Base-by-base conservation (phyloP, 1,284 basidiomycete genomes). In the Irpex sp. region DNA sequence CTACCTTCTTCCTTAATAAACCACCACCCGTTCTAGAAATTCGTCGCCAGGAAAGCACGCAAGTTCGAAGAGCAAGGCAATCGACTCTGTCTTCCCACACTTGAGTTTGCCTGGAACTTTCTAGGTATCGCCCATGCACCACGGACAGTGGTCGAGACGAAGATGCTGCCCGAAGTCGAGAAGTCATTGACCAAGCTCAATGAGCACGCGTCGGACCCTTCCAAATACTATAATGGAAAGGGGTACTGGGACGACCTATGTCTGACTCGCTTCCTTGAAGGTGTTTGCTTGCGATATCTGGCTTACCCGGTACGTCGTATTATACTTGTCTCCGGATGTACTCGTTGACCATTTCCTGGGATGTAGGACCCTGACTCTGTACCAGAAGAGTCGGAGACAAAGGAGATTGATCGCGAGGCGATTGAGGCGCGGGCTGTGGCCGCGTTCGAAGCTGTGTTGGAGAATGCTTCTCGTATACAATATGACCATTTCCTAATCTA, bases 231-330 rank as follows among this genome's bases (percentile, higher is more conserved):
- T 23, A 77, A 74, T 5, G 84, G 80, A 3, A 75, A 77, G 16
- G 90, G 88, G 63, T 96, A 89, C 70, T 95, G 90, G 90, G 93
- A 96, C 67, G 94, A 96, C 72, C 81, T 86, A 63, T 93, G 88
- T 68, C 79, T 97, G 10, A 88, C 87, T 5, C 83, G 87, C 67
- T 94, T 97, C 74, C 75, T 98, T 66, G 82, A 91, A 64, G 96
- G 91, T 1, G 85, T 94, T 42, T 91, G 91, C 68, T 78, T 90
- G 70, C 80, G 91, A 58, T 94, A 90, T 68, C 75, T 94, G 53
- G 92, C 91, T 5, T 89, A 90, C 73, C 91, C 93, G 2, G 91
- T 92, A 65, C 63, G 83, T 77, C 54, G 28, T 33, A 0, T 7
- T 7, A 7, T 7, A 33, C 6, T 1, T 7, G 28, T 58, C 64